Evolutionary conservation across 768 basidiomycete species (phyloP), one percentile per base, ranked within the genome.

Genomic region (Amanita subjunquillea): DNA sequence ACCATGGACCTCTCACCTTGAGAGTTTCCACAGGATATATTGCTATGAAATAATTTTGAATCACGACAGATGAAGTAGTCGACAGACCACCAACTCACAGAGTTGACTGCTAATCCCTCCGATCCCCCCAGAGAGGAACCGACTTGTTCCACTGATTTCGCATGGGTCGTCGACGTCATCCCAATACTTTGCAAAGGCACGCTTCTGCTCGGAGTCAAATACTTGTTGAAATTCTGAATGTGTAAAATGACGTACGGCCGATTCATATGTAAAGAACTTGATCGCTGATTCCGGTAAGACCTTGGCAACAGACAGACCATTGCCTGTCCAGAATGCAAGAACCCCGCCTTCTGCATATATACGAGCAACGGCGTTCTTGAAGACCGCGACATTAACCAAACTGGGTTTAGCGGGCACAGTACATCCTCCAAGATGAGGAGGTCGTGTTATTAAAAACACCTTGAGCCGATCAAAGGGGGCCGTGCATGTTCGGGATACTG

Each of bases 201-300:
- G 87, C 87, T 98, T 99, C 91, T 94, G 64, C 48, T 42, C 55
- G 48, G 53, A 34, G n/a, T 46, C 6, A 44, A 10, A 20, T 17
- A 7, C 8, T 13, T n/a, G 7, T 30, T 7, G 30, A 17, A 1
- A 29, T 30, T 9, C 45, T 53, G 49, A 57, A 56, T 17, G 59
- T 17, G 39, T 56, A 20, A 32, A 49, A 36, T 32, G 41, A 77
- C 86, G 67, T 60, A 93, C 91, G 51, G 91, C 84, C 53, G 90
- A 86, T 68, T 98, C 96, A 67, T 98, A 98, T 3, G 89, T 68
- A 59, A 94, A 83, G 72, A 99, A 98, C 69, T 98, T 98, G 77
- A 98, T 96, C 25, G 96, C 96, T 44, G 92, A 97, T 72, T 98
- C 95, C 4, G 94, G 94, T 57, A 97, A 88, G 57, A 98, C 96